A percentile compares a stretch with the other conserved stretches of the same genome.
Evolutionary conservation across 169 alveolate genomes (phyloP).

Genomic region (Eimeria nieschulzi): DNA sequence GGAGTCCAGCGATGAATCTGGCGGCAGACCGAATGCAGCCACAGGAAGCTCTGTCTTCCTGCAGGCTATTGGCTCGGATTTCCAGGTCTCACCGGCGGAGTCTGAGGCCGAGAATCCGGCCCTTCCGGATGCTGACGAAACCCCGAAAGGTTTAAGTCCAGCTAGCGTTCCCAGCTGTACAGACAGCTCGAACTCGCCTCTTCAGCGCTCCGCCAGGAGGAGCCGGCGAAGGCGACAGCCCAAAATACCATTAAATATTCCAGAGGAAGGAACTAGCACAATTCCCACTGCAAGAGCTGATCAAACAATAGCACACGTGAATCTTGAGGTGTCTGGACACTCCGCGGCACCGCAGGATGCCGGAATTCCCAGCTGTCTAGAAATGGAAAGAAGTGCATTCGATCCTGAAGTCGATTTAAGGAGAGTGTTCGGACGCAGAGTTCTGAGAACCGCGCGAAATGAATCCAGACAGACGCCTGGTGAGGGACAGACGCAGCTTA

Average conservation of each 20-base stretch:
- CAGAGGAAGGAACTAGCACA: background rate
- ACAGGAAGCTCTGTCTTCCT: background rate
- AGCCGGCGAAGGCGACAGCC: too few species aligned
- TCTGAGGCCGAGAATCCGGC: background rate
- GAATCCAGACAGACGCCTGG: background rate
- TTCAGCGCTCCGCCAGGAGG: background rate
- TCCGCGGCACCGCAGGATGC: background rate
- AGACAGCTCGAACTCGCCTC: background rate
- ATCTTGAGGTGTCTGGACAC: background rate
- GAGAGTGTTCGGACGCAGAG: conserved; percentile 49
- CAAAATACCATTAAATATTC: too few species aligned
- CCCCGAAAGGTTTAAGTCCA: background rate
- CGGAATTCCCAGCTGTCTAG: conserved; percentile 21
- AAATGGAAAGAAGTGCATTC: conserved; percentile 46
- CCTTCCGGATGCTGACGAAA: background rate
- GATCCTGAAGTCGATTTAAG: conserved; percentile 20
- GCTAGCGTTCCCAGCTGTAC: background rate
- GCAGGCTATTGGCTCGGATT: background rate
- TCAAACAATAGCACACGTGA: background rate
- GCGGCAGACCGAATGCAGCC: too few species aligned
- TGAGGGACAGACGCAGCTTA: too few species aligned
- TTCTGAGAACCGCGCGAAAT: background rate
- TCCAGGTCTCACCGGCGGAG: background rate
- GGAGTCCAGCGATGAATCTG: too few species aligned
- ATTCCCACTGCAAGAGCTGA: background rate